Conservation (phyloP, 305 asterid genomes). For the Fraxinus nigra region DNA sequence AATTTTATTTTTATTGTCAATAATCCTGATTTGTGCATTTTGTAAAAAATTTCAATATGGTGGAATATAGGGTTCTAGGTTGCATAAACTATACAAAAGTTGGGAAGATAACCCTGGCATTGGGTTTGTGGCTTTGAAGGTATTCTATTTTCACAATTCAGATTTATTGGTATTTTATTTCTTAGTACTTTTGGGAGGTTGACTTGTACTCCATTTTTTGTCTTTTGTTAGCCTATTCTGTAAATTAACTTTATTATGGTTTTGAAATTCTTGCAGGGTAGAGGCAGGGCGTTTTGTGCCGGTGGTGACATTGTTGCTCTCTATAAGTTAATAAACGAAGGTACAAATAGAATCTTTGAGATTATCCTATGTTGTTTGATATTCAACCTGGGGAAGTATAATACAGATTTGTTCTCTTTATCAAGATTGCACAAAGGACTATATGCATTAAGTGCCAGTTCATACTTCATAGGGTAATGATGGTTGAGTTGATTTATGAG, state of each 20-base stretch:
- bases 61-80: constrained; percentile 55
- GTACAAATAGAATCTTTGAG: constrained; percentile 29
- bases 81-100: constrained; percentile 67
- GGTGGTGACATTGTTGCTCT: constrained; percentile 87
- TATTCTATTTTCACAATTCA: constrained; percentile 18
- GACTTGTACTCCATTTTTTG: neutral
- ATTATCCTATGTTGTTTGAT: neutral
- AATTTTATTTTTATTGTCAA: neutral
- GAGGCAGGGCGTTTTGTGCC: constrained; percentile 85
- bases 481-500: neutral
- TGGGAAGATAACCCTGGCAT: constrained; percentile 89
- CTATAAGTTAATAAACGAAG: constrained; percentile 53
- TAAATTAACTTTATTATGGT: constrained; percentile 28
- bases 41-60: constrained; percentile 9
- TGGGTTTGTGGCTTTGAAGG: constrained; percentile 79
- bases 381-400: neutral
- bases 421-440: neutral
- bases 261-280: constrained; percentile 61
- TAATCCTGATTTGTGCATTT: neutral
- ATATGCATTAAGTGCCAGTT: neutral
- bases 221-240: neutral
- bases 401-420: neutral
- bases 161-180: constrained; percentile 1
- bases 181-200: neutral
- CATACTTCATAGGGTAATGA: neutral